phyloP scores from a whole-genome alignment of 306 rosid genomes.

The Rosa rugosa region DNA sequence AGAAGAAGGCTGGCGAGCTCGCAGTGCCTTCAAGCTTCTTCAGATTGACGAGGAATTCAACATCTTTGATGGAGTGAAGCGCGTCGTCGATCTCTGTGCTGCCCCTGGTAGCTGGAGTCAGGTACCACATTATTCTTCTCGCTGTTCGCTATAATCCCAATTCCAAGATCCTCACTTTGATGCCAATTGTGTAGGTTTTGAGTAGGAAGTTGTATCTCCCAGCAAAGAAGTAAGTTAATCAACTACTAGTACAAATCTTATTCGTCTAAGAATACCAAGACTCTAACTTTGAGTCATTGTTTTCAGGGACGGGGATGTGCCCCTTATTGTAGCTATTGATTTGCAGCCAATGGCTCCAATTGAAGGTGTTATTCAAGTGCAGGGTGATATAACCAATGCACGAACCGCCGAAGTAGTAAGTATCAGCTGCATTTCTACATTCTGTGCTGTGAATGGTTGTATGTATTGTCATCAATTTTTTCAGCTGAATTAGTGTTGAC shows the following conservation, averaged over 20 bases:
- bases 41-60: slow-evolving; percentile 94
- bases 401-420: slow-evolving; percentile 89
- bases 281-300: slow-evolving; percentile 25
- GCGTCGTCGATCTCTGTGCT: slow-evolving; percentile 95
- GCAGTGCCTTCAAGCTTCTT: slow-evolving; percentile 97
- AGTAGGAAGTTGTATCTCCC: slow-evolving; percentile 86
- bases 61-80: slow-evolving; percentile 88
- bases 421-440: slow-evolving; percentile 6
- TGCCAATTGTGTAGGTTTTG: slow-evolving; percentile 59
- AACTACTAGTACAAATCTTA: neutral
- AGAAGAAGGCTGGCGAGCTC: slow-evolving; percentile 99
- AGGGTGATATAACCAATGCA: slow-evolving; percentile 97
- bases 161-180: neutral
- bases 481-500: neutral
- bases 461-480: neutral
- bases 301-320: slow-evolving; percentile 78
- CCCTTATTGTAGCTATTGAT: slow-evolving; percentile 97
- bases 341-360: slow-evolving; percentile 99
- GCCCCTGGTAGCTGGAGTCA: slow-evolving; percentile 99
- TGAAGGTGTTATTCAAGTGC: slow-evolving; percentile 98
- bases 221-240: slow-evolving; percentile 65
- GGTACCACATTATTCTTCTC: slow-evolving; percentile 37
- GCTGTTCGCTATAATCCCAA: neutral
- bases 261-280: neutral
- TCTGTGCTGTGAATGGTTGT: neutral